These are phyloP conservation scores for Colletotrichum sp. DNA, from an alignment of 2,329 filamentous ascomycete genomes.

Conservation along the genomic window DNA sequence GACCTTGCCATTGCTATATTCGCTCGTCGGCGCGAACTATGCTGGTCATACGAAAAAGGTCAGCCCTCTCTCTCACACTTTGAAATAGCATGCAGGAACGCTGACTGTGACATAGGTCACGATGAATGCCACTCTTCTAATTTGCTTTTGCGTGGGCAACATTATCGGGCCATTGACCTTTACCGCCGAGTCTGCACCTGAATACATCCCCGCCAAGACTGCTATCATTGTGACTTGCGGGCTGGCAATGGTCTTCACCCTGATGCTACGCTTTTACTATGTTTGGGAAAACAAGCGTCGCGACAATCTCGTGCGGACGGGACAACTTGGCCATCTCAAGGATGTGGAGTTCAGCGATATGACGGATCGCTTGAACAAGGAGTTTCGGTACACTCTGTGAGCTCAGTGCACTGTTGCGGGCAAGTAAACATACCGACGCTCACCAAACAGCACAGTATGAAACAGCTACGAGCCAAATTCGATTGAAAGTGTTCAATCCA, in stretches of 20 bases:
- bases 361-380: slow-evolving; percentile 70
- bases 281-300: slow-evolving; percentile 8
- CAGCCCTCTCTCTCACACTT: neutral
- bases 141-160: slow-evolving; percentile 51
- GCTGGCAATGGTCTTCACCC: neutral
- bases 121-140: slow-evolving; percentile 51
- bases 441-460: neutral
- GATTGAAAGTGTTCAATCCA: neutral
- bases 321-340: slow-evolving; percentile 53
- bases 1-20: slow-evolving; percentile 68
- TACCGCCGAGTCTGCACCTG: slow-evolving; percentile 59
- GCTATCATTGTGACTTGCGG: slow-evolving; percentile 61
- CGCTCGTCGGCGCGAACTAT: slow-evolving; percentile 74
- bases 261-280: slow-evolving; percentile 6
- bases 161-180: slow-evolving; percentile 72
- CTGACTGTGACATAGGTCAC: slow-evolving; percentile 39
- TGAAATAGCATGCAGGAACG: neutral
- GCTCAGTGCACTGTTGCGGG: neutral
- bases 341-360: slow-evolving; percentile 63
- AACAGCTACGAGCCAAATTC: neutral
- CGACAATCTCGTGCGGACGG: slow-evolving; percentile 44
- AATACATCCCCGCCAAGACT: slow-evolving; percentile 62
- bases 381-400: slow-evolving; percentile 48
- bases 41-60: slow-evolving; percentile 69
- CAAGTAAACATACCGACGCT: neutral